A percentile compares a stretch with the other conserved stretches of the same genome.
Evolutionary conservation across 2,329 filamentous ascomycete genomes (phyloP).

Genomic region (Chaetomium sp.): DNA sequence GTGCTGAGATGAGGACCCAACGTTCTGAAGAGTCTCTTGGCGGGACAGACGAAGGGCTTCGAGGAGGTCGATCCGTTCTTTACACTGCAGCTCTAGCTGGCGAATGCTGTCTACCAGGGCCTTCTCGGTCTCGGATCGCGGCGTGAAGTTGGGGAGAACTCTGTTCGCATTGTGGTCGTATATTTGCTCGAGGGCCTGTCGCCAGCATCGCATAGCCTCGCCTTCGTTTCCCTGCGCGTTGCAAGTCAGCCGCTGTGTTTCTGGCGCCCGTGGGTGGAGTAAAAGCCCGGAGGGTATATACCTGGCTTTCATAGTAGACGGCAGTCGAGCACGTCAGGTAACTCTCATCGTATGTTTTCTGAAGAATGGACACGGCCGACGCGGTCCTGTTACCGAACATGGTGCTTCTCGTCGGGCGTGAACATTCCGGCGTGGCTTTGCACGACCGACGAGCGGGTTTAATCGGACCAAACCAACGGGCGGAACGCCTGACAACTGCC

Average conservation of each 20-base stretch:
- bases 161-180: constrained; percentile 81
- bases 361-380: constrained; percentile 66
- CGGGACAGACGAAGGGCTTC: constrained; percentile 75
- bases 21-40: constrained; percentile 41
- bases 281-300: constrained; percentile 43
- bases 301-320: constrained; percentile 93
- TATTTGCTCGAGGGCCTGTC: constrained; percentile 82
- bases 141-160: constrained; percentile 67
- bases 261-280: not conserved
- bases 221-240: constrained; percentile 77
- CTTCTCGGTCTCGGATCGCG: constrained; percentile 80
- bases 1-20: constrained; percentile 31
- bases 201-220: constrained; percentile 91
- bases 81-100: constrained; percentile 86
- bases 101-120: constrained; percentile 79
- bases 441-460: constrained; percentile 9
- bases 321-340: constrained; percentile 94
- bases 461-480: not conserved
- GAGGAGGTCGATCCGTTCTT: constrained; percentile 86
- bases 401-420: constrained; percentile 35
- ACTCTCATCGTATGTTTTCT: constrained; percentile 97
- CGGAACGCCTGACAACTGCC: not conserved
- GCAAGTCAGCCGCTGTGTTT: constrained; percentile 17
- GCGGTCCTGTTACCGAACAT: constrained; percentile 57
- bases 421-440: constrained; percentile 28